A percentile compares a stretch with the other conserved stretches of the same genome.
Evolutionary conservation across 306 rosid genomes (phyloP).

Genomic region (Lathyrus oleraceus): DNA sequence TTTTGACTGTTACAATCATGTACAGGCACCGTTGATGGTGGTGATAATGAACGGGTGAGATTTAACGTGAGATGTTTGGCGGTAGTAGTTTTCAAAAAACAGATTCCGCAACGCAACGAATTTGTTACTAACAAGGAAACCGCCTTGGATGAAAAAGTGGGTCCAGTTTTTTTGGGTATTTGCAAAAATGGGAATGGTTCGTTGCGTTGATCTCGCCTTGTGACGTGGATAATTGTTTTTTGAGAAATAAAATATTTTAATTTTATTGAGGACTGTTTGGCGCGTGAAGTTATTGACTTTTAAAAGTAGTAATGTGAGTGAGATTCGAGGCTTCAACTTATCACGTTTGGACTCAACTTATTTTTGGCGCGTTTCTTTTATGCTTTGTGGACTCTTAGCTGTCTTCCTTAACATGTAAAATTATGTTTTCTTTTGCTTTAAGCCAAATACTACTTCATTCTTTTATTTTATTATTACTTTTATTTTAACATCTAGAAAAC

Average conservation of each 20-base stretch:
- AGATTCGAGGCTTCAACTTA: conserved; percentile 33
- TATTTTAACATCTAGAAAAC: no score
- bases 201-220: conserved; percentile 53
- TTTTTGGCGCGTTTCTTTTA: conserved; percentile 15
- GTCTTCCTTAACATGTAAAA: not conserved
- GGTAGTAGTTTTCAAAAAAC: conserved; percentile 45
- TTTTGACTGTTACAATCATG: conserved; percentile 45
- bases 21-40: conserved; percentile 9
- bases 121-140: conserved; percentile 31
- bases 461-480: not conserved
- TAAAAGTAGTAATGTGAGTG: not conserved
- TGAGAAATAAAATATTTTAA: not conserved
- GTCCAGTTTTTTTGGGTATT: conserved; percentile 22
- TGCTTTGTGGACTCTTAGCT: conserved; percentile 33
- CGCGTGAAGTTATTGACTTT: conserved; percentile 18
- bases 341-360: conserved; percentile 2
- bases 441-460: not conserved
- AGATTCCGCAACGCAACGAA: conserved; percentile 25
- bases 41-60: conserved; percentile 24
- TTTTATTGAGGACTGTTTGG: not conserved
- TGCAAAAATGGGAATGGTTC: conserved; percentile 39
- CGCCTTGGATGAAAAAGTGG: conserved; percentile 19
- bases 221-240: conserved; percentile 28
- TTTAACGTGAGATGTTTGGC: conserved; percentile 27
- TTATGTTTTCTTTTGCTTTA: conserved; percentile 3